These are phyloP conservation scores for Megacollybia marginata DNA, from an alignment of 768 basidiomycete genomes.

Conservation along the genomic window DNA sequence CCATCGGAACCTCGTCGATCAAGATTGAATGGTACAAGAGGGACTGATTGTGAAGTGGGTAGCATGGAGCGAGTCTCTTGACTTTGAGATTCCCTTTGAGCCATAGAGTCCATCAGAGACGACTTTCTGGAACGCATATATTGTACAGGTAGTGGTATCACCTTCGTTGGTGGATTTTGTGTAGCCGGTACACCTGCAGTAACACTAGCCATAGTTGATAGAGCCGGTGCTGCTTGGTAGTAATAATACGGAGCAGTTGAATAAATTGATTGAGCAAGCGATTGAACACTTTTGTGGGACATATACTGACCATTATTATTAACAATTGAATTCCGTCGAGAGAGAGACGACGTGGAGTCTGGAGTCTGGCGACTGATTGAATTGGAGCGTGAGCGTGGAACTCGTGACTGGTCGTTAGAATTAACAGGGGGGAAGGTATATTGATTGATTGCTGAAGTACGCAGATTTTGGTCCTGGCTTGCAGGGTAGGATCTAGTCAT, in stretches of 20 bases:
- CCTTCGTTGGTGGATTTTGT: background rate
- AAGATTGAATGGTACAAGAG: background rate
- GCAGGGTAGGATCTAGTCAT: no score
- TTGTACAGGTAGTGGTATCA: no score
- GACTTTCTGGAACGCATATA: no score
- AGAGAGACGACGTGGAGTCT: background rate
- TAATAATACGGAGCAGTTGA: background rate
- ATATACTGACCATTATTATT: background rate
- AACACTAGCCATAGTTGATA: background rate
- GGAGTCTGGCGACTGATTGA: background rate
- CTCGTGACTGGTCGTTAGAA: background rate
- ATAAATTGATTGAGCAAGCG: background rate
- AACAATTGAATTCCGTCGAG: background rate
- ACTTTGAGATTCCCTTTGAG: no score
- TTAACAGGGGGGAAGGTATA: background rate
- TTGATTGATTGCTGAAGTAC: background rate
- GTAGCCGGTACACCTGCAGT: background rate
- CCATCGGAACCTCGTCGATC: background rate
- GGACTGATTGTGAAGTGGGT: background rate
- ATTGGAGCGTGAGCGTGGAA: background rate
- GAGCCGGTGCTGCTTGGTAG: background rate
- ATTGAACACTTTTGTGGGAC: background rate
- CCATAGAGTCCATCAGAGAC: no score
- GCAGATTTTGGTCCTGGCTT: background rate
- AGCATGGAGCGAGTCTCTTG: background rate